phyloP scores from a whole-genome alignment of 495 filamentous ascomycete species.

The Aspergillus steynii region DNA sequence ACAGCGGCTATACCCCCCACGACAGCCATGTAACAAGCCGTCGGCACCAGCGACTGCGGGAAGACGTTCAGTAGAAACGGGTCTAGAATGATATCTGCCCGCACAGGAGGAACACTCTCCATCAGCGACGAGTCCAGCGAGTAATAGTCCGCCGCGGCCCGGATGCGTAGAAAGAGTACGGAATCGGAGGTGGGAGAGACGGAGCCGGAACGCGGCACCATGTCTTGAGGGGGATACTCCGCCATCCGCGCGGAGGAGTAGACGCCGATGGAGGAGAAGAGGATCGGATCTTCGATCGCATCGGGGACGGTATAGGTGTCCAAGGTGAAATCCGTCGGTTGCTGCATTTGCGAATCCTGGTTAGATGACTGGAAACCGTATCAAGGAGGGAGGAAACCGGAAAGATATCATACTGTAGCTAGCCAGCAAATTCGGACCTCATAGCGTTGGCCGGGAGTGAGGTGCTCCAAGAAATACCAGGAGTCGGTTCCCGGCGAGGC shows the following conservation, averaged over 20 bases:
- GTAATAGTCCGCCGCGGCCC: conserved; percentile 81
- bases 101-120: conserved; percentile 69
- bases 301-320: conserved; percentile 57
- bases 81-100: conserved; percentile 86
- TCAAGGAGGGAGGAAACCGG: conserved; percentile 1
- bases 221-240: neutral
- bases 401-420: conserved; percentile 68
- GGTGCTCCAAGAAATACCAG: conserved; percentile 82
- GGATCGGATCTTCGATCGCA: conserved; percentile 57
- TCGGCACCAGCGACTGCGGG: conserved; percentile 68
- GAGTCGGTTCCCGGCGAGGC: conserved; percentile 62
- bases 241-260: conserved; percentile 59
- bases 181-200: conserved; percentile 44
- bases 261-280: conserved; percentile 62
- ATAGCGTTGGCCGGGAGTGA: conserved; percentile 74
- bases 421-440: conserved; percentile 94
- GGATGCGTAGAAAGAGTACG: conserved; percentile 74
- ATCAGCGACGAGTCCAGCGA: conserved; percentile 72
- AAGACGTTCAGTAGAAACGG: conserved; percentile 74
- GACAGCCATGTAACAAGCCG: conserved; percentile 57
- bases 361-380: neutral
- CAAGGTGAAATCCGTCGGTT: conserved; percentile 83
- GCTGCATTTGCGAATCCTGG: conserved; percentile 49
- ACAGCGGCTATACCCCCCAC: conserved; percentile 56
- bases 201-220: conserved; percentile 9